A percentile compares a stretch with the other conserved stretches of the same genome.
phyloP scores from a whole-genome alignment of 2,329 filamentous ascomycete genomes.

The Neospermospora avenae region DNA sequence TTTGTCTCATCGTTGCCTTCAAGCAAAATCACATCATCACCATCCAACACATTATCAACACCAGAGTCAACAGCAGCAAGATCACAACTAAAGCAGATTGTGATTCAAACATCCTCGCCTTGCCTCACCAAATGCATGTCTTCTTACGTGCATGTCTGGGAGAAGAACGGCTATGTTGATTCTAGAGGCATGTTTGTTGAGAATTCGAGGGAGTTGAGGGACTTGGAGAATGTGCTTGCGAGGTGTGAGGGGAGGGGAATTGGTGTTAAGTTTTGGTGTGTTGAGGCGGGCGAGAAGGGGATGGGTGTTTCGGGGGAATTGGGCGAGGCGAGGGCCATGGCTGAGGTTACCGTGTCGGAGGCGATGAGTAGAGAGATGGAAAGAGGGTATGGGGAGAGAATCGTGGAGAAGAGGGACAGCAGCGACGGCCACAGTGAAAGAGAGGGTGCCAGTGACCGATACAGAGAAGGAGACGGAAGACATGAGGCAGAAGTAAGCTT shows the following conservation, averaged over 20 bases:
- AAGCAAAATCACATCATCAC: neutral
- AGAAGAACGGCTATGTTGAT: constrained; percentile 31
- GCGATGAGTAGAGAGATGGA: neutral
- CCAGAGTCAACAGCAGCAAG: neutral
- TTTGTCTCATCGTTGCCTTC: no score
- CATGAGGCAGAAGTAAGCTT: neutral
- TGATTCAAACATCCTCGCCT: constrained; percentile 36
- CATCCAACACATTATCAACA: neutral
- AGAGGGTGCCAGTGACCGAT: no score
- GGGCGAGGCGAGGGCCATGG: constrained; percentile 6
- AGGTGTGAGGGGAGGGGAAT: constrained; percentile 1
- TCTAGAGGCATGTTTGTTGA: constrained; percentile 22
- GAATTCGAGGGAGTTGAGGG: constrained; percentile 4
- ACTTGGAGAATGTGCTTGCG: constrained; percentile 3
- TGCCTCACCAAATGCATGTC: constrained; percentile 36
- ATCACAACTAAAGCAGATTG: neutral
- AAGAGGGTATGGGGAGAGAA: neutral
- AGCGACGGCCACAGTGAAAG: no score
- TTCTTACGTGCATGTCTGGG: constrained; percentile 35
- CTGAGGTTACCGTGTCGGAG: neutral
- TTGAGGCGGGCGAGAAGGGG: neutral
- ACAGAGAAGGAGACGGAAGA: neutral
- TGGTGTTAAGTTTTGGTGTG: constrained; percentile 15
- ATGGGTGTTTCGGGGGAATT: neutral
- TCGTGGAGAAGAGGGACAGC: no score